phyloP scores from a whole-genome alignment of 2,329 filamentous ascomycete species.

The Penicillium sp. region DNA sequence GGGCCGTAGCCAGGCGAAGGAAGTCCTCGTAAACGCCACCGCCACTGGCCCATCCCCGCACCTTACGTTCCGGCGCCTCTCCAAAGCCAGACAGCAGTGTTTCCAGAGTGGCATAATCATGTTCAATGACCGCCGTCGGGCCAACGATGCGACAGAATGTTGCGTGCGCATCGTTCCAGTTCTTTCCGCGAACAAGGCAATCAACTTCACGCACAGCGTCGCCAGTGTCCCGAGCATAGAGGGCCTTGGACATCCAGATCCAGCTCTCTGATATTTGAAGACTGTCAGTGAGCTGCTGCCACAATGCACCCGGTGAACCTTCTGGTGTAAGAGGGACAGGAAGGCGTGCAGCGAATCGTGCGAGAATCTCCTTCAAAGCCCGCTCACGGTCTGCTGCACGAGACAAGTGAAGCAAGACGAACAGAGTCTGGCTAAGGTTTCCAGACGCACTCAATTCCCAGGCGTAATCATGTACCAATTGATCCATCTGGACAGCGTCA shows the following conservation, averaged over 20 bases:
- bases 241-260: constrained; percentile 86
- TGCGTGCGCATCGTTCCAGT: constrained; percentile 80
- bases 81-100: constrained; percentile 73
- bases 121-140: constrained; percentile 79
- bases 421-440: constrained; percentile 73
- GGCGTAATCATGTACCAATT: constrained; percentile 67
- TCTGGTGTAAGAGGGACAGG: constrained; percentile 60
- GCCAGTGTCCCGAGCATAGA: constrained; percentile 75
- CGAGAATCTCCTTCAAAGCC: constrained; percentile 74
- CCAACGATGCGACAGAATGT: constrained; percentile 82
- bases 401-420: constrained; percentile 78
- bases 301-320: constrained; percentile 50
- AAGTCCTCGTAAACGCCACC: constrained; percentile 78
- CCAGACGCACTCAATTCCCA: constrained; percentile 58
- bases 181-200: constrained; percentile 77
- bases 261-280: constrained; percentile 75
- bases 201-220: constrained; percentile 74
- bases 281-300: constrained; percentile 64
- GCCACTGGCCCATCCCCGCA: constrained; percentile 77
- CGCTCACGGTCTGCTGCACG: constrained; percentile 65
- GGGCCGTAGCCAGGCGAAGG: constrained; percentile 54
- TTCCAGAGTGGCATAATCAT: constrained; percentile 73
- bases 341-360: constrained; percentile 71
- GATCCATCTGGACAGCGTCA: constrained; percentile 66
- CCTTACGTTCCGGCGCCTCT: constrained; percentile 61